Percentiles rank a stretch among this genome's conserved stretches.
Evolutionary conservation across 306 rosid species (phyloP).

Genomic region (Lotus japonicus): DNA sequence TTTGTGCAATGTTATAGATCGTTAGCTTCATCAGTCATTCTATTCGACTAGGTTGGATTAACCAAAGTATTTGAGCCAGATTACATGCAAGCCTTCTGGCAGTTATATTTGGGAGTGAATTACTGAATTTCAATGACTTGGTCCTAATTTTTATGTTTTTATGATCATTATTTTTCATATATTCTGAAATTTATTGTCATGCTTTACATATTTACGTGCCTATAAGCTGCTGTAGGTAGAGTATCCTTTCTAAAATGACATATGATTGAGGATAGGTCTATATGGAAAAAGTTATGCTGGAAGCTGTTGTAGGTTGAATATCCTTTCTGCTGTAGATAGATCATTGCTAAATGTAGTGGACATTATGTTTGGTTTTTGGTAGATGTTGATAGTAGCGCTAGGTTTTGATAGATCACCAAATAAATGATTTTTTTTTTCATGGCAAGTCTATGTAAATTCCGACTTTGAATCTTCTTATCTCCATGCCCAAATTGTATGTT

Average conservation of each 20-base stretch:
- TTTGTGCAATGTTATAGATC: neutral
- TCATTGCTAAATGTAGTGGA: neutral
- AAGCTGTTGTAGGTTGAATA: no score
- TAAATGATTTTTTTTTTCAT: neutral
- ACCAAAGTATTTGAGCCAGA: neutral
- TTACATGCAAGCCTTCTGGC: neutral
- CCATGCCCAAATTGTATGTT: neutral
- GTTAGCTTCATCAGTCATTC: neutral
- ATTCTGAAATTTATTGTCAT: neutral
- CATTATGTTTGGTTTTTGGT: slow-evolving; percentile 2
- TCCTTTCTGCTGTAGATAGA: no score
- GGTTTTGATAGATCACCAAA: slow-evolving; percentile 13
- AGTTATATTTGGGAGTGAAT: slow-evolving; percentile 1
- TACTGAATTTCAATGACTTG: slow-evolving; percentile 3
- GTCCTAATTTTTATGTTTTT: neutral
- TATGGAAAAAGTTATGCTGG: slow-evolving; percentile 7
- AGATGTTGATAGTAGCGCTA: neutral
- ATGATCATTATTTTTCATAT: neutral
- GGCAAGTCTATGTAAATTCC: neutral
- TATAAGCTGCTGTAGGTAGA: neutral
- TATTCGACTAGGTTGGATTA: neutral
- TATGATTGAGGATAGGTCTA: slow-evolving; percentile 2
- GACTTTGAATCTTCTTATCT: neutral
- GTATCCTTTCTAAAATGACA: slow-evolving; percentile 12
- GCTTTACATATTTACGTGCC: neutral